Evolutionary conservation across 352 stramenopile genomes (phyloP).

Genomic region (Albugo candida): DNA sequence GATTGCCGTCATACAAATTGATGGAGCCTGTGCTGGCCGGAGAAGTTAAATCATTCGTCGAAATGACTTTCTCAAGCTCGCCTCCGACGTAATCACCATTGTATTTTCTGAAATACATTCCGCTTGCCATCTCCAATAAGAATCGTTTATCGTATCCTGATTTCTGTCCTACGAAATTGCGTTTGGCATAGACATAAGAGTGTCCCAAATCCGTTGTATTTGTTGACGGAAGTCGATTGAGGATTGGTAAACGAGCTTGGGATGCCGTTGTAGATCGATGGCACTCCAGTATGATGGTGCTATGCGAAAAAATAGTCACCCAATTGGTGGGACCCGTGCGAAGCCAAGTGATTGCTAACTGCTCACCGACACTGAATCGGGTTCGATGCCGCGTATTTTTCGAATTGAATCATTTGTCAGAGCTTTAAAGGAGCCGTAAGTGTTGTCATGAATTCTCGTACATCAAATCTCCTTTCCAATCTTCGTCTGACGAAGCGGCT

Average conservation of each 20-base stretch:
- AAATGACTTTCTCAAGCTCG: neutral
- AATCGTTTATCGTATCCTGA: neutral
- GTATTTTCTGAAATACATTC: neutral
- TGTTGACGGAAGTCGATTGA: conserved; percentile 48
- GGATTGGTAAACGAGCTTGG: conserved; percentile 43
- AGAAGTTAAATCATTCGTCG: neutral
- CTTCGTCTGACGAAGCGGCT: conserved; percentile 36
- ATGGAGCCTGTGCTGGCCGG: neutral
- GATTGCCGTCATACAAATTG: too few species aligned
- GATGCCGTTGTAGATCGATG: conserved; percentile 23
- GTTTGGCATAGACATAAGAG: conserved; percentile 59
- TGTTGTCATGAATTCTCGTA: conserved; percentile 54
- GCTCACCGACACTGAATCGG: conserved; percentile 26
- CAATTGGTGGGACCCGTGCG: conserved; percentile 42
- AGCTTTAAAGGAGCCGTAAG: conserved; percentile 41
- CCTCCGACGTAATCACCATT: neutral
- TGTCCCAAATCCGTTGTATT: conserved; percentile 14
- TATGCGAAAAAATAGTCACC: conserved; percentile 54
- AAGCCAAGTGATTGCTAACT: conserved; percentile 51
- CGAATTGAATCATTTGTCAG: conserved; percentile 54
- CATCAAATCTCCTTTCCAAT: conserved; percentile 53
- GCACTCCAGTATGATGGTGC: conserved; percentile 51
- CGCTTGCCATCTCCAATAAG: neutral
- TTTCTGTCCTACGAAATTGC: conserved; percentile 38
- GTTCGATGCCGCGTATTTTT: conserved; percentile 49